phyloP scores from a whole-genome alignment of 208 protist genomes.

The Leishmania tarentolae region DNA sequence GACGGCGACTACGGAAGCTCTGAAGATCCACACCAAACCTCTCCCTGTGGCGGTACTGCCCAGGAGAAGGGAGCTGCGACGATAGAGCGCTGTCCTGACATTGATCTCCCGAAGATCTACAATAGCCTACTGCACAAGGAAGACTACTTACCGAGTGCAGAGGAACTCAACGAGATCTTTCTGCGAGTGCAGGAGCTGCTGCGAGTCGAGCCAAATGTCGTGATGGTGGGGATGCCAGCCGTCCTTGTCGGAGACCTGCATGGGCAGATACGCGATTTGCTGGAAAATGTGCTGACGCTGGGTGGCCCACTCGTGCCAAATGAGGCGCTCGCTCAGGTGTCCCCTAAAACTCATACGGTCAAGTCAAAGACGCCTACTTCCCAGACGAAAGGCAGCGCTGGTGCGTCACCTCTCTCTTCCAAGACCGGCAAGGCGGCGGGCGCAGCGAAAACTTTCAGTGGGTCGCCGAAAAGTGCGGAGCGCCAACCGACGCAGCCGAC shows the following conservation, averaged over 20 bases:
- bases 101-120: slow-evolving; percentile 72
- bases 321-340: slow-evolving; percentile 18
- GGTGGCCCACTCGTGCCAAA: slow-evolving; percentile 61
- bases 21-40: background rate
- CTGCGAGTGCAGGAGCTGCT: slow-evolving; percentile 71
- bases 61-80: background rate
- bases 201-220: slow-evolving; percentile 95
- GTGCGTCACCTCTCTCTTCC: background rate
- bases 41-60: background rate
- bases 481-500: slow-evolving; percentile 1
- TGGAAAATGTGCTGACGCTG: slow-evolving; percentile 61
- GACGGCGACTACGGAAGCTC: slow-evolving; percentile 4
- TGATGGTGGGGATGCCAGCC: slow-evolving; percentile 94
- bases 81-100: slow-evolving; percentile 26
- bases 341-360: background rate
- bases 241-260: slow-evolving; percentile 91
- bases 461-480: background rate
- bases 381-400: background rate
- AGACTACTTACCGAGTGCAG: slow-evolving; percentile 65
- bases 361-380: slow-evolving; percentile 2
- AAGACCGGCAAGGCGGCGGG: slow-evolving; percentile 1
- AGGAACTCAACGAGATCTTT: slow-evolving; percentile 82
- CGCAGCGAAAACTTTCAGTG: background rate
- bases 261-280: slow-evolving; percentile 79
- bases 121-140: slow-evolving; percentile 43